Evolutionary conservation across 1,139 yeast genomes (phyloP), one percentile per base, ranked within the genome.

Genomic region (Debaryomycetaceae sp.): DNA sequence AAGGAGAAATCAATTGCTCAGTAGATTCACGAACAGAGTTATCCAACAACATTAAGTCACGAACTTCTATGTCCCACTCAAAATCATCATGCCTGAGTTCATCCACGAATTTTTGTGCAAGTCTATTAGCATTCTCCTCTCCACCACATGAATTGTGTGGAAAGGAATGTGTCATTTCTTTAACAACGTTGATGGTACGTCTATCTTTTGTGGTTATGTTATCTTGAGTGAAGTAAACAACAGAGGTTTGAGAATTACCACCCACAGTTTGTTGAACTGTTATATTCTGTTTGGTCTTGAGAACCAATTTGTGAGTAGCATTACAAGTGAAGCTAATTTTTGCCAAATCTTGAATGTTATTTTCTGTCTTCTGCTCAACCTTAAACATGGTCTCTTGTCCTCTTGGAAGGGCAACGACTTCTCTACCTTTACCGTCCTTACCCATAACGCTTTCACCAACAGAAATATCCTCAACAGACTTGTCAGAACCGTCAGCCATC

Each of bases 391-490:
- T 47, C 36, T 64, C 70, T 28, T 40, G 41, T 45, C 75, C 75
- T 50, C 73, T 61, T 49, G 75, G 75, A 40, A 67, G 53, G 33
- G 52, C 69, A 40, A 67, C 59, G 37, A 70, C 75, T n/a, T 44
- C 39, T 53, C 75, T 59, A 41, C 70, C 61, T 13, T 37, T 36
- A 49, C 75, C 75, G 48, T 70, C 75, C 44, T 61, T 58, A 57
- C 75, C 75, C 65, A 70, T 55, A 35, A 70, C 75, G 14, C 42
- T 30, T 13, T 70, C 75, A 47, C 72, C 73, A 38, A 67, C 51
- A 13, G 45, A 35, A 37, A 70, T 50, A 11, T 55, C 49, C 50
- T 70, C 74, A 43, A 70, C 55, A 1, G 45, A 40, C 39, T 53
- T 55, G 32, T 57, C 60, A 24, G 58, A 37, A 53, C 75, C 75